These are phyloP conservation scores for Bocquillonia castaneifolia DNA, from an alignment of 441 rosid genomes.

Conservation along the genomic window DNA sequence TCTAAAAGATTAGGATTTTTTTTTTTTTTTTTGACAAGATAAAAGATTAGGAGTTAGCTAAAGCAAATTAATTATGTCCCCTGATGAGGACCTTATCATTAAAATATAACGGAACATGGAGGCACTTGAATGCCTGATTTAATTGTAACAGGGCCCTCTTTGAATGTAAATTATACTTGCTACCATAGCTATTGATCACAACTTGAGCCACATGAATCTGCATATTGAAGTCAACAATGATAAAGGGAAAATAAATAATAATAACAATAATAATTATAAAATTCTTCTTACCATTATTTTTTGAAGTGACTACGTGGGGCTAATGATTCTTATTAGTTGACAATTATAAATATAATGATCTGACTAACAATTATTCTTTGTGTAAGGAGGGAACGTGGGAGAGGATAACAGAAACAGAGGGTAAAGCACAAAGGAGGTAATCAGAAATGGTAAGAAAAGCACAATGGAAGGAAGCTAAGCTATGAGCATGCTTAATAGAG, in stretches of 20 bases:
- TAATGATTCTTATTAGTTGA: conserved; percentile 1
- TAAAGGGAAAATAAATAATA: no score
- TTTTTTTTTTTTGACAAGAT: no score
- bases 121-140: background rate
- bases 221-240: background rate
- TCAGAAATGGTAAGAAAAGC: background rate
- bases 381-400: background rate
- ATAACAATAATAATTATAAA: no score
- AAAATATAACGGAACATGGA: conserved; percentile 1
- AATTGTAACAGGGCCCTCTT: conserved; percentile 1
- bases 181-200: background rate
- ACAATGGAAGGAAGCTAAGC: background rate
- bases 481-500: background rate
- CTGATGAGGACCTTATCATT: background rate
- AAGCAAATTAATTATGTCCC: background rate
- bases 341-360: background rate
- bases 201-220: background rate
- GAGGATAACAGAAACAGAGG: background rate
- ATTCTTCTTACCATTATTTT: no score
- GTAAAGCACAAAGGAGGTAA: background rate
- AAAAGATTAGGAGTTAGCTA: background rate
- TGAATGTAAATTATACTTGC: background rate
- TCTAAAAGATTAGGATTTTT: no score
- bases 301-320: background rate
- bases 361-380: background rate